A percentile compares a stretch with the other conserved stretches of the same genome.
Conservation (phyloP, 2,329 filamentous ascomycete species). For the Phaeophleospora eucalypticola region DNA sequence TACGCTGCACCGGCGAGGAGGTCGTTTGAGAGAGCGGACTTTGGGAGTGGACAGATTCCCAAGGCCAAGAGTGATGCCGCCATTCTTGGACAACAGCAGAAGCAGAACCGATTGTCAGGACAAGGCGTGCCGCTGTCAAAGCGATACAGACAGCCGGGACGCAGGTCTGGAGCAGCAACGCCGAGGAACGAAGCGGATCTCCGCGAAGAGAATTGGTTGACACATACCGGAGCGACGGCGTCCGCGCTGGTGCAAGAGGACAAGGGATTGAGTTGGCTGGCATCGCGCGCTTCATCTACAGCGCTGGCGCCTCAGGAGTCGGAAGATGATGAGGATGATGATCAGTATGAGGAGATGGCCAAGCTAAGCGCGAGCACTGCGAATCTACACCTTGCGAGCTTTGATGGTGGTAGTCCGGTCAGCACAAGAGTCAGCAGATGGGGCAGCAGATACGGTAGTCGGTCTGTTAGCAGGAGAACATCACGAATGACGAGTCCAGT, state of each 20-base stretch:
- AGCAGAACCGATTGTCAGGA: slow-evolving; percentile 12
- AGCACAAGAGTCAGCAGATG: slow-evolving; percentile 25
- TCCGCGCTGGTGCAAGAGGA: slow-evolving; percentile 55
- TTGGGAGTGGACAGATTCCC: slow-evolving; percentile 32
- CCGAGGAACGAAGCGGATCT: slow-evolving; percentile 17
- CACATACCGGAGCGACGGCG: slow-evolving; percentile 55
- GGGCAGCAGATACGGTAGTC: slow-evolving; percentile 35
- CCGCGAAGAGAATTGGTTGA: slow-evolving; percentile 54
- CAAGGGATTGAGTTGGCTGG: slow-evolving; percentile 61
- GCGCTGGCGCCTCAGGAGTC: slow-evolving; percentile 40
- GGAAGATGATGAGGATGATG: slow-evolving; percentile 34
- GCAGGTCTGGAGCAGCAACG: slow-evolving; percentile 15
- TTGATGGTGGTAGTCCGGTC: slow-evolving; percentile 17
- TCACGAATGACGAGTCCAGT: slow-evolving; percentile 38
- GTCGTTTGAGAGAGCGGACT: slow-evolving; percentile 11
- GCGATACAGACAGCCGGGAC: slow-evolving; percentile 10
- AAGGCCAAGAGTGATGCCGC: slow-evolving; percentile 47
- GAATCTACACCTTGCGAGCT: slow-evolving; percentile 12
- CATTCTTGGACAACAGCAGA: slow-evolving; percentile 30
- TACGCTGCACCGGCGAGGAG: slow-evolving; percentile 10
- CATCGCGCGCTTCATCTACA: slow-evolving; percentile 44
- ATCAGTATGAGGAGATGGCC: slow-evolving; percentile 34
- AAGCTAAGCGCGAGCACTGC: slow-evolving; percentile 25
- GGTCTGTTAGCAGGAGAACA: slow-evolving; percentile 36
- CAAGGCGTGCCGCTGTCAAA: slow-evolving; percentile 18